These are phyloP conservation scores for Vitis hybrid DNA, from an alignment of 177 flowering plant genomes.

Conservation along the genomic window DNA sequence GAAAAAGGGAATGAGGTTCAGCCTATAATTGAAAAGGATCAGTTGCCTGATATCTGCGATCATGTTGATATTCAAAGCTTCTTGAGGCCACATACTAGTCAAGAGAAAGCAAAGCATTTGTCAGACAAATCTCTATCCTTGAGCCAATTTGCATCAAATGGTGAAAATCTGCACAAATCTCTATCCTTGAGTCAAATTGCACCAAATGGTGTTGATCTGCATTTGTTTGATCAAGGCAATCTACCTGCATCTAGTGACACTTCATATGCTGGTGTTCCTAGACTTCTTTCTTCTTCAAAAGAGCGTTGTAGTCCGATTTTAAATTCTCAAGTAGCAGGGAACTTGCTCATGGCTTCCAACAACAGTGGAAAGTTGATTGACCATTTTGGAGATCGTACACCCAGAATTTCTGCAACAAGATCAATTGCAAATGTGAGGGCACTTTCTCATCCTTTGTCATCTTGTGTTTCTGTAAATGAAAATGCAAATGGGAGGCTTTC, in stretches of 20 bases:
- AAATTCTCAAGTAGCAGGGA: constrained; percentile 17
- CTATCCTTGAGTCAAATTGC: constrained; percentile 19
- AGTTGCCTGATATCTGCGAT: constrained; percentile 7
- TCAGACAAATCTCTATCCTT: constrained; percentile 19
- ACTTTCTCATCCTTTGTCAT: constrained; percentile 18
- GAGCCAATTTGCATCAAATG: constrained; percentile 14
- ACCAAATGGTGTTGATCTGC: constrained; percentile 15
- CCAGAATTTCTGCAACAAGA: constrained; percentile 21
- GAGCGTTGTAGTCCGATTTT: constrained; percentile 9
- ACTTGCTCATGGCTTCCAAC: constrained; percentile 15
- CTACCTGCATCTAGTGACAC: constrained; percentile 7
- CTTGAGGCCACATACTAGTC: constrained; percentile 19
- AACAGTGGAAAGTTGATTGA: constrained; percentile 16
- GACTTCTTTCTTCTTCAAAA: constrained; percentile 9
- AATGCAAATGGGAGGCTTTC: constrained; percentile 21
- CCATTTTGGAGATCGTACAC: constrained; percentile 18
- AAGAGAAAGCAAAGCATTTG: constrained; percentile 20
- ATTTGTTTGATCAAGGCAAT: constrained; percentile 16
- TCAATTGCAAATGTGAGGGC: constrained; percentile 13
- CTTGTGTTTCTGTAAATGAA: constrained; percentile 16
- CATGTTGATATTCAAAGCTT: constrained; percentile 10
- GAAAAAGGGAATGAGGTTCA: constrained; percentile 16
- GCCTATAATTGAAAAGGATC: constrained; percentile 11
- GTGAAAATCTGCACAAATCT: constrained; percentile 20
- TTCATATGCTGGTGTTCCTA: constrained; percentile 20